These are phyloP conservation scores for Sporothrix pallida DNA, from an alignment of 2,329 filamentous ascomycete species.

Conservation along the genomic window DNA sequence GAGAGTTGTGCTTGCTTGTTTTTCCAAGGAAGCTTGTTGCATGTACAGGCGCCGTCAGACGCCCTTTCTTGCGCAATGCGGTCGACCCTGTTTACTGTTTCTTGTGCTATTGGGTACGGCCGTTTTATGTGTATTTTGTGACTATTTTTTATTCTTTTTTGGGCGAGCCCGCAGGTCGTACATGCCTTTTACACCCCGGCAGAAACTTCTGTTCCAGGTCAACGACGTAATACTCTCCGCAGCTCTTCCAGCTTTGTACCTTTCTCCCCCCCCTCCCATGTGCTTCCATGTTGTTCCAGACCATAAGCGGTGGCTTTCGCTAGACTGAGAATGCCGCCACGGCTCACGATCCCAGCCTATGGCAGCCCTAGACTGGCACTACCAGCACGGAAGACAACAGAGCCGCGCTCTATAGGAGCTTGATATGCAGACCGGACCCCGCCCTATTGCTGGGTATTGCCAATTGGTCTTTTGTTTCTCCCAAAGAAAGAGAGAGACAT, in stretches of 20 bases:
- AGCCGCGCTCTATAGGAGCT: neutral
- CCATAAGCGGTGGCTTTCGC: neutral
- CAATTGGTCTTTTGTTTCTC: neutral
- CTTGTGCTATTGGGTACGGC: neutral
- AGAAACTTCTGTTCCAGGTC: neutral
- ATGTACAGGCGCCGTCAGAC: neutral
- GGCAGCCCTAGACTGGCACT: slow-evolving; percentile 3
- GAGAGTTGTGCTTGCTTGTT: neutral
- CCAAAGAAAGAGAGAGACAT: neutral
- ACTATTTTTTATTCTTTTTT: neutral
- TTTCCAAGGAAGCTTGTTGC: neutral
- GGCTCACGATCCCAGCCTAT: slow-evolving; percentile 13
- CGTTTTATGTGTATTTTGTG: neutral
- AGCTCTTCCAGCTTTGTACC: neutral
- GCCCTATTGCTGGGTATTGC: neutral
- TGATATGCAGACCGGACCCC: slow-evolving; percentile 9
- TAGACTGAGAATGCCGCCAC: slow-evolving; percentile 13
- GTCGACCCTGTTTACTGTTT: neutral
- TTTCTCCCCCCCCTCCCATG: neutral
- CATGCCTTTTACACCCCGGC: too few species aligned
- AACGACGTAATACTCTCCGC: too few species aligned
- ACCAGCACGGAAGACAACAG: neutral
- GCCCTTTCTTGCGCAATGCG: neutral
- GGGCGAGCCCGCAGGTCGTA: too few species aligned
- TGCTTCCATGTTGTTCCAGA: slow-evolving; percentile 7